A percentile compares a stretch with the other conserved stretches of the same genome.
phyloP scores from a whole-genome alignment of 176 grass and related monocot species.

The Triticum turgidum region DNA sequence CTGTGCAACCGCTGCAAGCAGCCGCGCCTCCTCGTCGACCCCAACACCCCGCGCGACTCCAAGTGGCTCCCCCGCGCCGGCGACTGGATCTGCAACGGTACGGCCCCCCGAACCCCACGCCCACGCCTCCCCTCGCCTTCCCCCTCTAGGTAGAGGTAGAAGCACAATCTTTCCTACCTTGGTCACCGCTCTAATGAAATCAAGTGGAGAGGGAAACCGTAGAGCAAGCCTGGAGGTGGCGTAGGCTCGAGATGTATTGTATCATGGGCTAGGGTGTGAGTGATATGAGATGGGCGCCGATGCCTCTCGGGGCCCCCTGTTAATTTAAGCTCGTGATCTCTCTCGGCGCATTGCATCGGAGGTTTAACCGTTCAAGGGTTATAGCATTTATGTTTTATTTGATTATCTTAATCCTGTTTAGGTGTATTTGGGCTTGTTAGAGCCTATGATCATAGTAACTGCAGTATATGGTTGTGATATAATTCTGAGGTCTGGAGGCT shows the following conservation, averaged over 20 bases:
- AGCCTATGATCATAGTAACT: not conserved
- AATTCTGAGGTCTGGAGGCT: not conserved
- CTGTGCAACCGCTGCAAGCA: constrained; percentile 99
- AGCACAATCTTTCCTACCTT: not conserved
- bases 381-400: not conserved
- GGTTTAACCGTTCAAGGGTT: too few species aligned
- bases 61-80: constrained; percentile 95
- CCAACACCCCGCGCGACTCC: constrained; percentile 77
- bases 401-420: not conserved
- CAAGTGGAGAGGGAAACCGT: not conserved
- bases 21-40: constrained; percentile 82
- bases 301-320: not conserved
- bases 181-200: not conserved
- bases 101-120: not conserved
- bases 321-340: not conserved
- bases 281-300: not conserved
- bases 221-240: not conserved
- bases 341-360: not conserved
- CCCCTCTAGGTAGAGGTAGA: not conserved
- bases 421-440: not conserved
- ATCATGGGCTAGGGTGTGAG: not conserved
- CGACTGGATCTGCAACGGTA: constrained; percentile 88
- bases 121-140: not conserved
- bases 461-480: not conserved
- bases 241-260: not conserved